Conservation (phyloP, 2,329 filamentous ascomycete species). For the Bipolaris victoriae region DNA sequence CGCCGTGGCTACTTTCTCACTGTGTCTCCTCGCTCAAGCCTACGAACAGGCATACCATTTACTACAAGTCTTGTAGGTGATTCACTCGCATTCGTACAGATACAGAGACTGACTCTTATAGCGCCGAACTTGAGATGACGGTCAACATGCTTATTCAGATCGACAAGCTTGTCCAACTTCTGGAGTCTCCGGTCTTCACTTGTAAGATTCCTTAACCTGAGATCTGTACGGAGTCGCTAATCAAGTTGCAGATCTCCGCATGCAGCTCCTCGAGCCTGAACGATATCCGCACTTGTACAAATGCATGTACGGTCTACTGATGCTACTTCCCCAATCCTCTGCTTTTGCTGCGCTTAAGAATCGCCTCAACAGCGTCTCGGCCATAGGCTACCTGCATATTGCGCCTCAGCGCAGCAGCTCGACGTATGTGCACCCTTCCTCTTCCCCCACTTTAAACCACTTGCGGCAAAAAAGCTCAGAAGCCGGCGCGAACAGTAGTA, state of each 20-base stretch:
- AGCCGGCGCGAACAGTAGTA: slow-evolving; percentile 42
- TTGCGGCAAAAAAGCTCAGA: slow-evolving; percentile 53
- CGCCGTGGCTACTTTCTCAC: slow-evolving; percentile 93
- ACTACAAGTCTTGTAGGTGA: slow-evolving; percentile 84
- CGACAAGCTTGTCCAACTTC: slow-evolving; percentile 94
- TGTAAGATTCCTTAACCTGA: slow-evolving; percentile 62
- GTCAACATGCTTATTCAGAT: slow-evolving; percentile 99
- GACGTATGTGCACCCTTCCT: slow-evolving; percentile 62
- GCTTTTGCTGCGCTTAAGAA: slow-evolving; percentile 98
- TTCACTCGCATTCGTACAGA: not conserved
- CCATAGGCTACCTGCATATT: slow-evolving; percentile 92
- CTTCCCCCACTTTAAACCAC: slow-evolving; percentile 47
- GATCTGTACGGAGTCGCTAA: slow-evolving; percentile 19
- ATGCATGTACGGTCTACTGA: slow-evolving; percentile 93
- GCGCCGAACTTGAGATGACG: slow-evolving; percentile 96
- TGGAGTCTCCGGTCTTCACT: slow-evolving; percentile 97
- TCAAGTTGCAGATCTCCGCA: slow-evolving; percentile 72
- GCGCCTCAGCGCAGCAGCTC: slow-evolving; percentile 70
- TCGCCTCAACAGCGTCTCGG: slow-evolving; percentile 92
- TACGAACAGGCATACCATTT: slow-evolving; percentile 98
- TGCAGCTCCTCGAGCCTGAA: slow-evolving; percentile 94
- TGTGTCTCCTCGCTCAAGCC: slow-evolving; percentile 93
- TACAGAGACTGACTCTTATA: slow-evolving; percentile 50
- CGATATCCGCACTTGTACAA: slow-evolving; percentile 95
- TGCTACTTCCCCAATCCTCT: slow-evolving; percentile 97